Evolutionary conservation across 179 eudicot species (phyloP).

Genomic region (Gypsophila paniculata): DNA sequence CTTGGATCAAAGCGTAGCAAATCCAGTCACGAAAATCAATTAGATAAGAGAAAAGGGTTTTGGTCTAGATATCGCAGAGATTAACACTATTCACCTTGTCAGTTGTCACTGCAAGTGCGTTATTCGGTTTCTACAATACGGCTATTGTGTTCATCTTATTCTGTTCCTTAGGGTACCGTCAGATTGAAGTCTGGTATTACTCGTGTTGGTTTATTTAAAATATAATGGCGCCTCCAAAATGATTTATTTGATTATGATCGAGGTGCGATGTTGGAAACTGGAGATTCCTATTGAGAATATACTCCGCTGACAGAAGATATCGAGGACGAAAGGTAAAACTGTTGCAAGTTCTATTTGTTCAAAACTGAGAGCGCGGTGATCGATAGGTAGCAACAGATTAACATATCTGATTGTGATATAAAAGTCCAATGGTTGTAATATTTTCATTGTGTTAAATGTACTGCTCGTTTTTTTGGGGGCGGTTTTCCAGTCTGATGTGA

Average conservation of each 20-base stretch:
- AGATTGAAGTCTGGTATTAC: background rate
- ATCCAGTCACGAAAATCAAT: constrained; percentile 24
- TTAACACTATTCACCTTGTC: constrained; percentile 1
- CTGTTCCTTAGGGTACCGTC: background rate
- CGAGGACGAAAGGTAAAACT: background rate
- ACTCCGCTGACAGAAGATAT: background rate
- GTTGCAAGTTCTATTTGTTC: constrained; percentile 21
- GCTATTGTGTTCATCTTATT: background rate
- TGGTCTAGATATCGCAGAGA: constrained; percentile 33
- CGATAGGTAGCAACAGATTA: background rate
- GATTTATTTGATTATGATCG: constrained; percentile 14
- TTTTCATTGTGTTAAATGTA: constrained; percentile 1
- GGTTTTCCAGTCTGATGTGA: constrained; percentile 13
- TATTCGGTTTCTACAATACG: background rate
- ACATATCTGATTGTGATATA: background rate
- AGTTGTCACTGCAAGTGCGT: background rate
- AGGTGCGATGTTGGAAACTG: constrained; percentile 7
- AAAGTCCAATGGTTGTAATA: constrained; percentile 11
- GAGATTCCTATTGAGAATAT: background rate
- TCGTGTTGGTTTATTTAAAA: constrained; percentile 4
- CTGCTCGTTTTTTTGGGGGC: constrained; percentile 23
- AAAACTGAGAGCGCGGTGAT: background rate
- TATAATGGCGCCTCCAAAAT: background rate
- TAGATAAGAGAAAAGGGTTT: constrained; percentile 32
- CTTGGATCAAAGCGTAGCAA: constrained; percentile 29